Evolutionary conservation across 2,329 filamentous ascomycete species (phyloP), one percentile per base, ranked within the genome.

Genomic region (Botrytis squamosa): DNA sequence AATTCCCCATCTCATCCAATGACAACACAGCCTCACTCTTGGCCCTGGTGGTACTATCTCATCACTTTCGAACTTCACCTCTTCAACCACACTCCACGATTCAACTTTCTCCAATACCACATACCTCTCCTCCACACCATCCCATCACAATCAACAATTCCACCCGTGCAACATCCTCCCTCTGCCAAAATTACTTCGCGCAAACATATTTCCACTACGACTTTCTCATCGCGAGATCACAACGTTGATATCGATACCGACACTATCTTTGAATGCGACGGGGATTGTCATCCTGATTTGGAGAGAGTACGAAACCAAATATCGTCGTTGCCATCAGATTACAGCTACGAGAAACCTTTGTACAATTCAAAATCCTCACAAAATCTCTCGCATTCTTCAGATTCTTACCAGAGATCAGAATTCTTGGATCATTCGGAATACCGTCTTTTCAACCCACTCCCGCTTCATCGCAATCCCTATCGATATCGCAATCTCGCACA

Each of bases 11-110:
- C 4, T 20, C 12, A 65, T 44, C 62, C 62, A 46, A 65, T 60
- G 38, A 70, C 20, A 42, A 42, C 68, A 70, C 40, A 57, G 52
- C 52, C 57, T 60, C 52, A 57, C 38, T 72, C 71, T 46, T 73
- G 63, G 57, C 60, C 40, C 60, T 25, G 8, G n/a, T 64, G 38
- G n/a, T 64, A 44, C 40, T 20, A 29, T 29, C 44, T 29, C 25
- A 42, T 29, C 12, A 65, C 40, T 42, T 65, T 46, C 29, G 40
- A 44, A 42, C 60, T 59, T 60, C 59, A 49, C 20, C 64, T 33
- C 66, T 44, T 44, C 57, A 52, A 12, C 44, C 36, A 25, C 42
- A 66, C 65, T 67, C 44, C 65, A 12, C 29, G 14, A 25, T 67
- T 49, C 20, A 52, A 46, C 9, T 46, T 38, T 25, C 44, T 52